A percentile compares a stretch with the other conserved stretches of the same genome.
Conservation (phyloP, 352 stramenopile genomes). For the Pythium brassicae region DNA sequence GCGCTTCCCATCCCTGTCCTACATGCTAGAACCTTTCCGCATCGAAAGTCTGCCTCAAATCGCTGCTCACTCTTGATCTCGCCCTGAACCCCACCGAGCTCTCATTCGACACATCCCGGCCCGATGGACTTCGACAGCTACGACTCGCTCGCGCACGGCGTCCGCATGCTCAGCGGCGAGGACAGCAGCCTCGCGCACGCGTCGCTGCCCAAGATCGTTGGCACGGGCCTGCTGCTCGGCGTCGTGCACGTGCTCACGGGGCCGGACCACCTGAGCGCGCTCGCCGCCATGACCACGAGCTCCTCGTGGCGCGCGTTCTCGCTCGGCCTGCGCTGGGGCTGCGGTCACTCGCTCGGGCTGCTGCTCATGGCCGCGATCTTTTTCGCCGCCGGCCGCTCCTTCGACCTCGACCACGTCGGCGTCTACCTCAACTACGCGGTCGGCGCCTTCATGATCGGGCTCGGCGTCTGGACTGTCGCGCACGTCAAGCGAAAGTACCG, state of each 20-base stretch:
- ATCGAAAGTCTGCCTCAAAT: too few species aligned
- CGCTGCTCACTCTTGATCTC: background rate
- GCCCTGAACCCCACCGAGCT: background rate
- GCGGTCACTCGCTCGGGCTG: constrained; percentile 87
- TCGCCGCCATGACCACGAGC: constrained; percentile 81
- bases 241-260: constrained; percentile 30
- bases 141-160: background rate
- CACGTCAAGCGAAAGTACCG: constrained; percentile 53
- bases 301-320: constrained; percentile 79
- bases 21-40: too few species aligned
- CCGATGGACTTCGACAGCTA: constrained; percentile 4
- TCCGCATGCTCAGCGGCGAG: constrained; percentile 14
- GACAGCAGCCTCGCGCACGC: constrained; percentile 18
- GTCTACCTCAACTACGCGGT: constrained; percentile 71
- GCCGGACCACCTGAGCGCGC: constrained; percentile 87
- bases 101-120: too few species aligned
- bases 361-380: constrained; percentile 82
- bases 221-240: constrained; percentile 17
- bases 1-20: too few species aligned
- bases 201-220: constrained; percentile 18
- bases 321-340: constrained; percentile 87
- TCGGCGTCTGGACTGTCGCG: constrained; percentile 54
- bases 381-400: constrained; percentile 54
- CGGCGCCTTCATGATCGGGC: constrained; percentile 73
- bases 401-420: constrained; percentile 48